Evolutionary conservation across 768 basidiomycete species (phyloP).

Genomic region (Pisolithus microcarpus): DNA sequence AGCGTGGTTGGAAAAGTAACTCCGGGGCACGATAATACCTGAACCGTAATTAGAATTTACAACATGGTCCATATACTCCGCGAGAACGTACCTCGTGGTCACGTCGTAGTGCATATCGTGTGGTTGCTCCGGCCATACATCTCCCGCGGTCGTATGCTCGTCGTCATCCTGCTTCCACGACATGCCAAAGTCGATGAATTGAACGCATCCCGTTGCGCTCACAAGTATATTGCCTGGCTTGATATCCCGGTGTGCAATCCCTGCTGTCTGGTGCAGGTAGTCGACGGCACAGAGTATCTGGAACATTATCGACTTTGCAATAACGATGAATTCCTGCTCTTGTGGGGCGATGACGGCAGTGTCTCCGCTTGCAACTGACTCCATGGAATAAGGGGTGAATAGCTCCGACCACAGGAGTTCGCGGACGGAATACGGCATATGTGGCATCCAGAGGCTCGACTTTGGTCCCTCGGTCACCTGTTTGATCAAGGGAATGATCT

Average conservation of each 20-base stretch:
- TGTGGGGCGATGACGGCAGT: slow-evolving; percentile 5
- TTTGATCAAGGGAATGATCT: slow-evolving; percentile 54
- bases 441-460: slow-evolving; percentile 68
- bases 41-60: too few relatives aligned
- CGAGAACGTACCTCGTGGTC: too few relatives aligned
- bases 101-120: too few relatives aligned
- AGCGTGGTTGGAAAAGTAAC: too few relatives aligned
- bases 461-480: slow-evolving; percentile 31
- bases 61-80: too few relatives aligned
- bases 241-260: slow-evolving; percentile 80
- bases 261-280: slow-evolving; percentile 46
- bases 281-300: slow-evolving; percentile 61
- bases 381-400: slow-evolving; percentile 17
- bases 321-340: slow-evolving; percentile 34
- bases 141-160: too few relatives aligned
- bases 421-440: slow-evolving; percentile 44
- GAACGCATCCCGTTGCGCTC: slow-evolving; percentile 48
- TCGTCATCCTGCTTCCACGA: slow-evolving; percentile 28
- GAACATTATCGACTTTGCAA: slow-evolving; percentile 56
- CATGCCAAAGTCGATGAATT: slow-evolving; percentile 86
- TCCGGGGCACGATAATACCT: too few relatives aligned
- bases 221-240: slow-evolving; percentile 79
- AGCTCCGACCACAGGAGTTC: slow-evolving; percentile 38
- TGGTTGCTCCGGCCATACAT: too few relatives aligned
- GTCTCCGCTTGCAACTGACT: slow-evolving; percentile 9